phyloP scores from a whole-genome alignment of 2,329 filamentous ascomycete genomes.

The Talaromyces funiculosus region DNA sequence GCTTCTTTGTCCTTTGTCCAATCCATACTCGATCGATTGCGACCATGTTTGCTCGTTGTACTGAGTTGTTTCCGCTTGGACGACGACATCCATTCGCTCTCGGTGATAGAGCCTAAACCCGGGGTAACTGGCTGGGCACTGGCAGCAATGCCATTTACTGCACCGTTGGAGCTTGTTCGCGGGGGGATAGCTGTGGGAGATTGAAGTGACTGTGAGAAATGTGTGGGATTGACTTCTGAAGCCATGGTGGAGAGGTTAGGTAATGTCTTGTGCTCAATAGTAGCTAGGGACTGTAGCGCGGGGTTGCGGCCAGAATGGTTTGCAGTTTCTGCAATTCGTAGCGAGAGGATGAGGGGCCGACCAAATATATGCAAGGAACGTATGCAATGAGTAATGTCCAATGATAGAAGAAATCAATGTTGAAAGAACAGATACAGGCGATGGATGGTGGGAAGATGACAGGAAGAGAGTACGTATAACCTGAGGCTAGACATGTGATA shows the following conservation, averaged over 20 bases:
- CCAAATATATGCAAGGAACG: neutral
- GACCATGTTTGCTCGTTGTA: conserved; percentile 24
- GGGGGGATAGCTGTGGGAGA: conserved; percentile 66
- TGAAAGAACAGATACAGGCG: neutral
- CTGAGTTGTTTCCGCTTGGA: conserved; percentile 25
- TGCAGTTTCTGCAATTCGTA: neutral
- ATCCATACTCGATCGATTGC: conserved; percentile 35
- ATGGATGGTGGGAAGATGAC: neutral
- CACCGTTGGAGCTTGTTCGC: conserved; percentile 63
- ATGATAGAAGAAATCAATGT: neutral
- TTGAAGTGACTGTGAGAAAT: conserved; percentile 29
- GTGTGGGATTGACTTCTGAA: neutral
- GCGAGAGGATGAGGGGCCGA: neutral
- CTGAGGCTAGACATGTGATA: neutral
- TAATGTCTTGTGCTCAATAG: neutral
- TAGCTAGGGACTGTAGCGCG: neutral
- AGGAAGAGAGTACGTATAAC: neutral
- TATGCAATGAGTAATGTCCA: neutral
- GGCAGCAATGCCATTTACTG: conserved; percentile 30
- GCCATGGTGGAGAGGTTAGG: neutral
- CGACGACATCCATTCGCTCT: conserved; percentile 57
- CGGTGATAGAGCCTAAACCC: conserved; percentile 52
- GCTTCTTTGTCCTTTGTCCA: conserved; percentile 35
- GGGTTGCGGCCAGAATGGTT: neutral
- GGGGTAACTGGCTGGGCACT: conserved; percentile 21